These are phyloP conservation scores for Penicillium herquei DNA, from an alignment of 495 filamentous ascomycete species.

Conservation along the genomic window DNA sequence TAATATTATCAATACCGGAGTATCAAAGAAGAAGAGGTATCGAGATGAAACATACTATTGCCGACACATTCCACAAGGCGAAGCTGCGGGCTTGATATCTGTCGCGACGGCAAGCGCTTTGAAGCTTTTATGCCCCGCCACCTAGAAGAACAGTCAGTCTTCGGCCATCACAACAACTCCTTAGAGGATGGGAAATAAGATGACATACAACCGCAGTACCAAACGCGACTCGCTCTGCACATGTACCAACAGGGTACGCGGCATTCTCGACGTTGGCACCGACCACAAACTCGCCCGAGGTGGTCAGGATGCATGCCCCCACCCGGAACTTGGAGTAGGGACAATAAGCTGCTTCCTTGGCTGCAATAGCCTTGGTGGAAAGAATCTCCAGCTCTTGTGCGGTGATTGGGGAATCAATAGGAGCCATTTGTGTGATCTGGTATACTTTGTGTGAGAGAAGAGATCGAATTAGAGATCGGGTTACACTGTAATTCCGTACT, in stretches of 20 bases:
- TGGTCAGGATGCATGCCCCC: constrained; percentile 73
- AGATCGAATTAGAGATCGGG: too few species aligned
- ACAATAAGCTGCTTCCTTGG: constrained; percentile 79
- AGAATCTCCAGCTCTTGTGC: constrained; percentile 60
- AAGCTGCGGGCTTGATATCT: constrained; percentile 69
- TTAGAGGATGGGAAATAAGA: neutral
- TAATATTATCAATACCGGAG: constrained; percentile 22
- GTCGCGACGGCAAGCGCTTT: constrained; percentile 85
- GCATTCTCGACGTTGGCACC: constrained; percentile 97
- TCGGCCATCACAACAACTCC: neutral
- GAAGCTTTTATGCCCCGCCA: constrained; percentile 66
- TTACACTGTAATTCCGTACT: too few species aligned
- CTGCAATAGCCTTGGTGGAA: constrained; percentile 54
- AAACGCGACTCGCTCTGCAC: constrained; percentile 87
- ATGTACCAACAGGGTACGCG: constrained; percentile 85
- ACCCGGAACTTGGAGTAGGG: constrained; percentile 95
- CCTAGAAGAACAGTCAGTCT: constrained; percentile 16
- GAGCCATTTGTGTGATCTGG: neutral
- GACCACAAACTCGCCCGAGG: constrained; percentile 56
- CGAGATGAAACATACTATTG: constrained; percentile 35
- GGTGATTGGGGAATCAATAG: constrained; percentile 6
- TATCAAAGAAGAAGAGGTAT: neutral
- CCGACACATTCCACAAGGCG: constrained; percentile 68
- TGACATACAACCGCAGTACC: constrained; percentile 68
- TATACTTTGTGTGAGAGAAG: too few species aligned